Conservation (phyloP, 225 moss, liverwort and hornwort species). For the Pseudoscleropodium purum region DNA sequence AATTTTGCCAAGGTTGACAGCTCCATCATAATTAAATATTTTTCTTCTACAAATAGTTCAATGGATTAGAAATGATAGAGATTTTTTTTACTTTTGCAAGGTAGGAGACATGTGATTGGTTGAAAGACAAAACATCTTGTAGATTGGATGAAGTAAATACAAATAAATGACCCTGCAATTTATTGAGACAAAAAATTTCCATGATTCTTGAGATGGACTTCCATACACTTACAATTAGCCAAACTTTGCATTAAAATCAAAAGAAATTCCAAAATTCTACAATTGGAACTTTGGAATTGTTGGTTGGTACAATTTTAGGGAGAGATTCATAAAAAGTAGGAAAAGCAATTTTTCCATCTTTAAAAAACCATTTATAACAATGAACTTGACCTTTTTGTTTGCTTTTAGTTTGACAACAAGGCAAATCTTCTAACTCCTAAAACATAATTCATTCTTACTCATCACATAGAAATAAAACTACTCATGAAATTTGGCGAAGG, state of each 20-base stretch:
- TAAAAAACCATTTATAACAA: neutral
- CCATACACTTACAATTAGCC: neutral
- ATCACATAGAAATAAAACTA: rapidly evolving
- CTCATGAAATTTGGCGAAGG: neutral
- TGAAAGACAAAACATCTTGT: rapidly evolving
- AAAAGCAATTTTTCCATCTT: rapidly evolving
- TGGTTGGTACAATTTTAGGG: rapidly evolving
- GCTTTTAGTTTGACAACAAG: neutral
- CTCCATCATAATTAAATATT: neutral
- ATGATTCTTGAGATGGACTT: neutral
- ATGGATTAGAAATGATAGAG: neutral
- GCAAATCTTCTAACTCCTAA: neutral
- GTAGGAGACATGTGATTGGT: neutral
- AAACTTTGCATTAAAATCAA: neutral
- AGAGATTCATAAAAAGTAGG: neutral
- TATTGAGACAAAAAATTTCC: neutral
- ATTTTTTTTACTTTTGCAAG: neutral
- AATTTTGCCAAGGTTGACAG: neutral
- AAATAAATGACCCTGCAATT: rapidly evolving
- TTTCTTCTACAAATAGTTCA: neutral
- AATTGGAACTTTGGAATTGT: rapidly evolving
- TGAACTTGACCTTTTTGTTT: neutral
- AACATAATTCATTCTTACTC: neutral
- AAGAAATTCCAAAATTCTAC: neutral
- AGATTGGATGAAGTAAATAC: rapidly evolving